Evolutionary conservation across 805 yeast genomes (phyloP).

Genomic region (Kodamaea leandrae): DNA sequence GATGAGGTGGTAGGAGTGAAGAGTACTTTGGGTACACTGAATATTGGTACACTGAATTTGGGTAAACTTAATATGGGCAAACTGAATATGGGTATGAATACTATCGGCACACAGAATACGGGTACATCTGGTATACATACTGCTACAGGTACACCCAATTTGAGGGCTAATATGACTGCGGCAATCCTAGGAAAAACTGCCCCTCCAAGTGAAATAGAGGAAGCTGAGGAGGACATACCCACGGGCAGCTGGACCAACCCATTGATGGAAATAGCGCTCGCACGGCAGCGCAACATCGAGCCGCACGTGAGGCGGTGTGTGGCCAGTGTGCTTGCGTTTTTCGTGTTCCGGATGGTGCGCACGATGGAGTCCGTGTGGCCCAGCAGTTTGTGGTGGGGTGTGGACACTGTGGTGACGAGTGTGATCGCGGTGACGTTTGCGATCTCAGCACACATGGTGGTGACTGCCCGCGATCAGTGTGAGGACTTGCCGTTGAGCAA

Average conservation of each 20-base stretch:
- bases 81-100: too few species aligned
- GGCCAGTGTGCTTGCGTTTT: background rate
- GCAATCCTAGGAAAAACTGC: too few species aligned
- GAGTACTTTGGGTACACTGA: too few species aligned
- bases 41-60: background rate
- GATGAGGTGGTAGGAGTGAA: background rate
- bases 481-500: slow-evolving; percentile 48
- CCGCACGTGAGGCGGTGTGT: slow-evolving; percentile 2
- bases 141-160: too few species aligned
- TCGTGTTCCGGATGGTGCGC: slow-evolving; percentile 3
- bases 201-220: slow-evolving; percentile 8
- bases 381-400: slow-evolving; percentile 1
- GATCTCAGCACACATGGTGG: slow-evolving; percentile 25
- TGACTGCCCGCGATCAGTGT: slow-evolving; percentile 49
- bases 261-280: slow-evolving; percentile 42
- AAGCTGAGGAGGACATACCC: slow-evolving; percentile 3
- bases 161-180: too few species aligned
- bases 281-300: slow-evolving; percentile 30
- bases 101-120: too few species aligned
- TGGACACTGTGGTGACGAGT: background rate
- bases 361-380: slow-evolving; percentile 2
- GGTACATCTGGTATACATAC: background rate
- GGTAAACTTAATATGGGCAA: too few species aligned
- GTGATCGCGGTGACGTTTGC: slow-evolving; percentile 12
- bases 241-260: slow-evolving; percentile 40